phyloP scores from a whole-genome alignment of 2,329 filamentous ascomycete genomes.

The Metarhizium rileyi region DNA sequence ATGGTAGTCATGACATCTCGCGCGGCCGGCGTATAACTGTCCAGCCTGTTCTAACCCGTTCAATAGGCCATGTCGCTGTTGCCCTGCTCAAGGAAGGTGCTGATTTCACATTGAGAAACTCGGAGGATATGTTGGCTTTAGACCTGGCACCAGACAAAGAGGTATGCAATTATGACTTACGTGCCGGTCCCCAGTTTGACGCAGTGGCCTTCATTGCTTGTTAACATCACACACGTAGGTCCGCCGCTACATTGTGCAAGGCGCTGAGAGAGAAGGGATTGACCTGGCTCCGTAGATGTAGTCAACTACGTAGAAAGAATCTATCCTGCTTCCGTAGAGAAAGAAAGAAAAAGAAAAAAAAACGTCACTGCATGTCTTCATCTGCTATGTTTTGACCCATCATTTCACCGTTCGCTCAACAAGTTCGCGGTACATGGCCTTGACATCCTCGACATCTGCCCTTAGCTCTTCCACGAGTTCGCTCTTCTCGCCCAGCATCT shows the following conservation, averaged over 20 bases:
- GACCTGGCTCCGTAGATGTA: constrained; percentile 31
- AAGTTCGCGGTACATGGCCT: constrained; percentile 90
- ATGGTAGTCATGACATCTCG: constrained; percentile 39
- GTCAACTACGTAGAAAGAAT: neutral
- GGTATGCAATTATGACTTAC: constrained; percentile 40
- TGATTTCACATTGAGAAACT: constrained; percentile 67
- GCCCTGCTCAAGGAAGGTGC: constrained; percentile 76
- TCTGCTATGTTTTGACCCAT: constrained; percentile 9
- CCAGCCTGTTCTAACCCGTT: neutral
- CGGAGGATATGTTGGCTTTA: constrained; percentile 60
- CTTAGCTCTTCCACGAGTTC: constrained; percentile 86
- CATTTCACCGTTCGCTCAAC: constrained; percentile 74
- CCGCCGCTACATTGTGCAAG: constrained; percentile 64
- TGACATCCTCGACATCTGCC: constrained; percentile 84
- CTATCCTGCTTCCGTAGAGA: neutral
- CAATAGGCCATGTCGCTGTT: constrained; percentile 66
- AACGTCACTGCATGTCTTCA: neutral
- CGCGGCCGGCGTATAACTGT: neutral
- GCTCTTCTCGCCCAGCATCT: constrained; percentile 95
- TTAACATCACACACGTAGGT: constrained; percentile 38
- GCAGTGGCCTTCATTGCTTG: constrained; percentile 3
- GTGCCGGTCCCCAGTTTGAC: neutral
- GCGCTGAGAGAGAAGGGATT: constrained; percentile 77
- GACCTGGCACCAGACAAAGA: constrained; percentile 81
- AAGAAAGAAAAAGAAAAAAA: constrained; percentile 1